These are phyloP conservation scores for Aotearoamyces nothofagi DNA, from an alignment of 2,329 filamentous ascomycete species.

Conservation along the genomic window DNA sequence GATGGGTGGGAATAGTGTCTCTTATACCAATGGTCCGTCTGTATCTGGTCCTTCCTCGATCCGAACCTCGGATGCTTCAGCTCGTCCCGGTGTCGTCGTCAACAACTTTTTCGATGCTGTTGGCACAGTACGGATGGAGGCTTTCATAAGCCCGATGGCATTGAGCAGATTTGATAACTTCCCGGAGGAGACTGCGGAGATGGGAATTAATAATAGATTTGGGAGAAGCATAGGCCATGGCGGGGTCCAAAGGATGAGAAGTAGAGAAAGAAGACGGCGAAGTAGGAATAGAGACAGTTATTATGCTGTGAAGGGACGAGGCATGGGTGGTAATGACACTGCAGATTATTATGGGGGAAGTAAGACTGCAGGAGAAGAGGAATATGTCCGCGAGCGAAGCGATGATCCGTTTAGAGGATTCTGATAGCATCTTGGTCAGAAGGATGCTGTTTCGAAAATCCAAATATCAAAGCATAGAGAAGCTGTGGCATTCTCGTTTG, in stretches of 20 bases:
- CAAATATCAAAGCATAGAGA: too few relatives aligned
- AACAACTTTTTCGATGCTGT: slow-evolving; percentile 66
- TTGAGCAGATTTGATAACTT: slow-evolving; percentile 15
- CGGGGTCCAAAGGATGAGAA: slow-evolving; percentile 13
- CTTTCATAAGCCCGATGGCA: slow-evolving; percentile 62
- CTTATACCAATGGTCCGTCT: slow-evolving; percentile 27
- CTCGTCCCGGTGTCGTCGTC: slow-evolving; percentile 15
- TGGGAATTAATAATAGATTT: slow-evolving; percentile 7
- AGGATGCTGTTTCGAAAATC: too few relatives aligned
- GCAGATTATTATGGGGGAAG: not conserved
- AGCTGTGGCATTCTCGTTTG: too few relatives aligned
- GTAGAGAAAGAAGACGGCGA: slow-evolving; percentile 11
- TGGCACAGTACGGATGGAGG: slow-evolving; percentile 91
- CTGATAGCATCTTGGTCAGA: too few relatives aligned
- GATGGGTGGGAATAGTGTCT: slow-evolving; percentile 21
- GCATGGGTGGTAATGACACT: too few relatives aligned
- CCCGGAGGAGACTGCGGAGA: slow-evolving; percentile 18
- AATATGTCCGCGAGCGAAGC: not conserved
- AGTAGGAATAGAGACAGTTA: slow-evolving; percentile 1
- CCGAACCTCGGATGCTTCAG: slow-evolving; percentile 17
- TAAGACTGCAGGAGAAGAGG: not conserved
- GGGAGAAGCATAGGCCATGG: slow-evolving; percentile 5
- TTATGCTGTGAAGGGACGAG: not conserved
- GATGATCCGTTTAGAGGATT: slow-evolving; percentile 2
- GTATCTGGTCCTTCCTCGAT: slow-evolving; percentile 20